Conservation (phyloP, 2,329 filamentous ascomycete species). For the Calonectria hawksworthii region DNA sequence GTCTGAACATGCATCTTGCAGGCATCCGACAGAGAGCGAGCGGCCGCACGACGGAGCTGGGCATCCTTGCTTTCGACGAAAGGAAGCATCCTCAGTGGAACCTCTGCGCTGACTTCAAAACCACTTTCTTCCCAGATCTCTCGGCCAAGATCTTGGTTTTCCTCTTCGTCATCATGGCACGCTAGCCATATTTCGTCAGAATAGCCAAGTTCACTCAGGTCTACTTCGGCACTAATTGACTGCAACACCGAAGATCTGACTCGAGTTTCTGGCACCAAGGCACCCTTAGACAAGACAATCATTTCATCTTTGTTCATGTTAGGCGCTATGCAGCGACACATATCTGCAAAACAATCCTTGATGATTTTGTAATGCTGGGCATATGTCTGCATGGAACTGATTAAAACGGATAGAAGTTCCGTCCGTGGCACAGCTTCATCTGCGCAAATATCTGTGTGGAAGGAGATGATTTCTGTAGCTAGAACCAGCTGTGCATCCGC, state of each 20-base stretch:
- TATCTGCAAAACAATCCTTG: slow-evolving; percentile 91
- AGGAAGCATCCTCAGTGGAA: slow-evolving; percentile 77
- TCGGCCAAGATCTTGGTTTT: slow-evolving; percentile 85
- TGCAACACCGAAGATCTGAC: slow-evolving; percentile 90
- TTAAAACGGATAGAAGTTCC: slow-evolving; percentile 79
- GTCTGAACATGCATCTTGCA: slow-evolving; percentile 71
- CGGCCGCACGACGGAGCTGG: slow-evolving; percentile 86
- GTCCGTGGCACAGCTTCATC: slow-evolving; percentile 83
- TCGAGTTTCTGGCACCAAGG: slow-evolving; percentile 82
- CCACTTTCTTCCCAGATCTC: slow-evolving; percentile 97
- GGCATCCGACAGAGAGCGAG: slow-evolving; percentile 83
- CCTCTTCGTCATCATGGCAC: slow-evolving; percentile 89
- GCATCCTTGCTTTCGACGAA: slow-evolving; percentile 86
- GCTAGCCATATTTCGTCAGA: slow-evolving; percentile 95
- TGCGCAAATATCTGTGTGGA: slow-evolving; percentile 85
- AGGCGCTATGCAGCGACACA: slow-evolving; percentile 85
- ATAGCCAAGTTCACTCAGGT: slow-evolving; percentile 88
- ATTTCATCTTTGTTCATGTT: slow-evolving; percentile 84
- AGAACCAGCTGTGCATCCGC: slow-evolving; percentile 91
- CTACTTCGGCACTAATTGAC: slow-evolving; percentile 90
- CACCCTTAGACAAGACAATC: slow-evolving; percentile 80
- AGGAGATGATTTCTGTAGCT: slow-evolving; percentile 88
- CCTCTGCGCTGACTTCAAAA: slow-evolving; percentile 76
- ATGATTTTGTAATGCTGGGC: slow-evolving; percentile 95
- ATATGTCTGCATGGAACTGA: slow-evolving; percentile 88